Evolutionary conservation across 1,139 yeast genomes (phyloP), one percentile per base, ranked within the genome.

Genomic region (Hyphopichia buzzinii): DNA sequence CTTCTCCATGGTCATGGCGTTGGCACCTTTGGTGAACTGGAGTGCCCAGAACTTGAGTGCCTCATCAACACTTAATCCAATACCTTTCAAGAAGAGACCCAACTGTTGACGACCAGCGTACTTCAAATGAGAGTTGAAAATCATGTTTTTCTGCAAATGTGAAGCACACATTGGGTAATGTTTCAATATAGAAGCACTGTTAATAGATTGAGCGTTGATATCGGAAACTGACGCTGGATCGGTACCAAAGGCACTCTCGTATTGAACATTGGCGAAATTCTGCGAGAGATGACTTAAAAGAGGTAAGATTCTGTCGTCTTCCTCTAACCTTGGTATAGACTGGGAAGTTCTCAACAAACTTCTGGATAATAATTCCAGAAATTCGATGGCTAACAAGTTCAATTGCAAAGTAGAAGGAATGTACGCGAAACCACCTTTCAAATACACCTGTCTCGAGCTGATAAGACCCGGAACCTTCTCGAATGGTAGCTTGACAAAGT

Each of bases 111-210:
- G 82, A 2, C 89, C 97, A 21, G 70, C 72, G 59, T 85, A 86
- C 51, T 83, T 79, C 52, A 94, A 76, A 62, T 92, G 97, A 33
- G 84, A 81, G 37, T 76, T 73, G 12, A 68, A 55, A 34, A 69
- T 62, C 37, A 90, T 59, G 16, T 79, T 81, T 21, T 68, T 67
- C 67, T 87, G 85, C 49, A 90, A 67, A 43, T 77, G 74, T 31
- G 72, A 73, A 55, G 86, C 89, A 67, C 97, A 90, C 39, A 92
- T 64, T 34, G 99, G 98, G 67, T 80, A 85, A 54, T 84, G 89
- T 34, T 74, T 67, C 33, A 65, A 67, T 30, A 79, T 72, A 23
- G 72, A 77, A 12, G 77, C 67, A 1, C 77, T 62, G 30, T 78
- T 74, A 12, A 94, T 75, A 31, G 79, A 73, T 25, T 67, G 72